Evolutionary conservation across 2,329 filamentous ascomycete species (phyloP).

Genomic region (Hymenoscyphus linearis): DNA sequence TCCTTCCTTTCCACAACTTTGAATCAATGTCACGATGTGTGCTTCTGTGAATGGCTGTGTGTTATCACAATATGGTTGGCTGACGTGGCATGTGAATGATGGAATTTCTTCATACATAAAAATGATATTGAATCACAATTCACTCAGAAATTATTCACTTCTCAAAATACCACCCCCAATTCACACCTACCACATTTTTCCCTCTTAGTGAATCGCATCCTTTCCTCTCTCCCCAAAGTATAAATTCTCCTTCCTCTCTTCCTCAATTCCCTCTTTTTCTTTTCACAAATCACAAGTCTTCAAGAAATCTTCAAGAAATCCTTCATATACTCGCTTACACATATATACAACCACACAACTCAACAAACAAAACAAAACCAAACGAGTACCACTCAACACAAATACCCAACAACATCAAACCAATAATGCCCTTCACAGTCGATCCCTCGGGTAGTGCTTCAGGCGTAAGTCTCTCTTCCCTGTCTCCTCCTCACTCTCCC

Average conservation of each 20-base stretch:
- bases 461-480: not conserved
- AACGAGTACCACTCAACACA: not conserved
- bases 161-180: too few relatives aligned
- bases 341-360: not conserved
- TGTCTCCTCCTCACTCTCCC: not conserved
- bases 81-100: too few relatives aligned
- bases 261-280: not conserved
- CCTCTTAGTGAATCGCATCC: not conserved
- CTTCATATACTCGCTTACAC: not conserved
- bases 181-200: too few relatives aligned
- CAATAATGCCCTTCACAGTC: not conserved
- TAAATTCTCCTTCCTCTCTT: not conserved
- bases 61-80: too few relatives aligned
- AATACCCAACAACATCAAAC: not conserved
- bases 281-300: too few relatives aligned
- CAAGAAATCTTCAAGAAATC: too few relatives aligned
- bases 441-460: not conserved
- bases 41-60: too few relatives aligned
- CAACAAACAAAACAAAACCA: not conserved
- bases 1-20: too few relatives aligned
- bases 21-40: too few relatives aligned
- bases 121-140: too few relatives aligned
- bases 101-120: too few relatives aligned
- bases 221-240: not conserved
- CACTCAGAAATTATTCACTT: too few relatives aligned